Percentiles rank a stretch among this genome's conserved stretches.
phyloP scores from a whole-genome alignment of 306 rosid genomes.

The Fagus sylvatica region DNA sequence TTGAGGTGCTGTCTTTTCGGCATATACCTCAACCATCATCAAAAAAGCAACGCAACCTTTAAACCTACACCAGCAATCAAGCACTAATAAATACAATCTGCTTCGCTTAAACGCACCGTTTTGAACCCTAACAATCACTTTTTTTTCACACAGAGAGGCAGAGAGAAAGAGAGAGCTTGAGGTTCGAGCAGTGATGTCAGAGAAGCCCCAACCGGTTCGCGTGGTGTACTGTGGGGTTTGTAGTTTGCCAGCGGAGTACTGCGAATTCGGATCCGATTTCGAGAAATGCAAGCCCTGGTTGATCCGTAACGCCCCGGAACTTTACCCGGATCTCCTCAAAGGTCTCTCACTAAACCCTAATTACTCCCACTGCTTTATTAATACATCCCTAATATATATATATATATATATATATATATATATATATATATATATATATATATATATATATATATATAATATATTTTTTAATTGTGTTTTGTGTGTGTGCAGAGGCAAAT shows the following conservation, averaged over 20 bases:
- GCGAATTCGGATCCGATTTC: slow-evolving; percentile 97
- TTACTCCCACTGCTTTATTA: not conserved
- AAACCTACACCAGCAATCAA: not conserved
- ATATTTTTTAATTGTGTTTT: not conserved
- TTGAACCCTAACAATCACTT: slow-evolving; percentile 3
- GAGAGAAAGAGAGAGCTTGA: not conserved
- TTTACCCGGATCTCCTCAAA: slow-evolving; percentile 80
- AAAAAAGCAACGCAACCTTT: not conserved
- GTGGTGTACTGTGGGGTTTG: slow-evolving; percentile 74
- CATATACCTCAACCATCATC: not conserved
- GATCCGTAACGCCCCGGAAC: slow-evolving; percentile 79
- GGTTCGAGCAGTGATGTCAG: slow-evolving; percentile 65
- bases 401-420: no score
- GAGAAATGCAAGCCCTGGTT: slow-evolving; percentile 99
- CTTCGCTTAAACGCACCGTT: slow-evolving; percentile 47
- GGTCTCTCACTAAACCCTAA: slow-evolving; percentile 34
- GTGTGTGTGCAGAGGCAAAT: slow-evolving; percentile 51
- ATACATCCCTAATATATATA: not conserved
- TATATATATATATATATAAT: not conserved
- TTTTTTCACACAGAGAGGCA: not conserved
- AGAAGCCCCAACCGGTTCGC: slow-evolving; percentile 84
- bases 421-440: not conserved
- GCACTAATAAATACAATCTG: not conserved
- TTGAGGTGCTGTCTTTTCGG: not conserved
- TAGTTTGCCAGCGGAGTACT: slow-evolving; percentile 82